phyloP scores from a whole-genome alignment of 1,139 yeast genomes.

The Yamadazyma sp. region DNA sequence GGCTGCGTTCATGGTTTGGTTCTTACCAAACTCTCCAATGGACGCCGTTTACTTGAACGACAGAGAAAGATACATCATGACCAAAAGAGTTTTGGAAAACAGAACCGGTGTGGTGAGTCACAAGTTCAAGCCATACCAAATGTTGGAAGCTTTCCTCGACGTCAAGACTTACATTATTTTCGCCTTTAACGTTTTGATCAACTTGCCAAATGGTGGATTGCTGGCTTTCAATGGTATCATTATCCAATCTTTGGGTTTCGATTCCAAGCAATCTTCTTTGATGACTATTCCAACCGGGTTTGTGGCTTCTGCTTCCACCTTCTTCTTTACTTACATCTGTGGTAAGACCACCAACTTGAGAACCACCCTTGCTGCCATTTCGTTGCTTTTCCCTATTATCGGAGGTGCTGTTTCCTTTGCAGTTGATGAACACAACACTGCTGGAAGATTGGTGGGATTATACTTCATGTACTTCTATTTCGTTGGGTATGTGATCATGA shows the following conservation, averaged over 20 bases:
- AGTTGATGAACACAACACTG: conserved; percentile 17
- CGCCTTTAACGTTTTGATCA: conserved; percentile 32
- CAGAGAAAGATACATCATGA: conserved; percentile 22
- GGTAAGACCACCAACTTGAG: conserved; percentile 18
- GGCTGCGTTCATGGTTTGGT: conserved; percentile 25
- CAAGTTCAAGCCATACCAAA: conserved; percentile 24
- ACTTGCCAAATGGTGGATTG: conserved; percentile 43
- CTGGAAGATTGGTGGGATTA: conserved; percentile 21
- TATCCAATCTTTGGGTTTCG: conserved; percentile 19
- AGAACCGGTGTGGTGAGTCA: conserved; percentile 25
- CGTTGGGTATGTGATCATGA: conserved; percentile 25
- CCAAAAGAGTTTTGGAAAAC: conserved; percentile 25
- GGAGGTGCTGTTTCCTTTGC: conserved; percentile 21
- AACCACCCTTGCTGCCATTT: conserved; percentile 16
- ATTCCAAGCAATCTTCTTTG: conserved; percentile 21
- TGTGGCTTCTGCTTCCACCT: conserved; percentile 20
- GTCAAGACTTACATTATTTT: conserved; percentile 24
- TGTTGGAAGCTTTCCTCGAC: conserved; percentile 25
- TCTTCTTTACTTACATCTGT: conserved; percentile 19
- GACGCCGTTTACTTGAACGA: conserved; percentile 22
- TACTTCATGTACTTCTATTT: conserved; percentile 25
- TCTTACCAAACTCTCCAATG: conserved; percentile 27
- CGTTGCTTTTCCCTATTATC: conserved; percentile 19
- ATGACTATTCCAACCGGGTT: conserved; percentile 27
- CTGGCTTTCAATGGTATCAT: conserved; percentile 33